Evolutionary conservation across 306 rosid genomes (phyloP), one percentile per base, ranked within the genome.

Genomic region (Rubus idaeus): DNA sequence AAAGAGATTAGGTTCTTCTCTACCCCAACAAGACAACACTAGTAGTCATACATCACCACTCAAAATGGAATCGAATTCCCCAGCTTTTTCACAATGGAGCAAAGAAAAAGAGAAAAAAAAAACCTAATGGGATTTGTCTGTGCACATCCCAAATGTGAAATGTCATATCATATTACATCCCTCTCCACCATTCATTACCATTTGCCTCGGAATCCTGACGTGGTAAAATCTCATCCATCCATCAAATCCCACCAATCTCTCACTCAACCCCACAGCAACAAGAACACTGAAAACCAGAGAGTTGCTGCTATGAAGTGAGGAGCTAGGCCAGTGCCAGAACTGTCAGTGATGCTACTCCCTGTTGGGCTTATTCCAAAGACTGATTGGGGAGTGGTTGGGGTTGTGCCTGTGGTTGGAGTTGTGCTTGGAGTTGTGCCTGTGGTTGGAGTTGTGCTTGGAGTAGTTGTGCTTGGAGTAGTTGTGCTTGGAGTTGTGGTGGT

Each of bases 321-420:
- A 39, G 47, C 62, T 56, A 63, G 20, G 37, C 44, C 83, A 21
- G 44, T 72, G 0, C 83, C 55, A 64, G 68, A 62, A 35, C 35
- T 30, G 2, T 84, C 86, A 46, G 6, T 68, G 76, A 82, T 37
- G 4, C 78, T 51, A 56, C 88, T 81, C 30, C 90, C 84, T 4
- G 90, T 11, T 17, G 98, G 98, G 82, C 96, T 88, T 1, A 91
- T 77, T 47, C 98, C 91, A 61, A 88, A 86, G 74, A 86, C 78
- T n/a, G 90, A 67, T 52, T 93, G 79, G 75, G 74, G 52, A 81
- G 75, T 23, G 1, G 73, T 75, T 51, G 85, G 77, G 0, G 85
- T 52, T 57, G 13, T 77, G 30, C 65, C 63, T 3, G 79, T 70
- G 5, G 51, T 75, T 62, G 86, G 46, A 0, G 66, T 53, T 0